Base-by-base conservation (phyloP, 768 basidiomycete species). In the Lentinula boryana region DNA sequence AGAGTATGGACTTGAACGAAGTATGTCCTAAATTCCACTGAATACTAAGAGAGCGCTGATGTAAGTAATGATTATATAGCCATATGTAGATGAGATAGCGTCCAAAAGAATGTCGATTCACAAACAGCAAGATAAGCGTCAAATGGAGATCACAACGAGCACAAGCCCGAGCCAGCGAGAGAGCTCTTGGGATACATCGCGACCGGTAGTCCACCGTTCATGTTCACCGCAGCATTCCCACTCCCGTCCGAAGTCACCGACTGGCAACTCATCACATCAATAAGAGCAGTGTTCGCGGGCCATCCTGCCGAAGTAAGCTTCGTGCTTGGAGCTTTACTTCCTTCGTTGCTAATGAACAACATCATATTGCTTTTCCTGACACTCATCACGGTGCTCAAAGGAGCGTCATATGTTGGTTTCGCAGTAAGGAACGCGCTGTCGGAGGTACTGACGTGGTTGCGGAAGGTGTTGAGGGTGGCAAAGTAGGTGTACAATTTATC, bases 241-340 rank as follows among this genome's bases (percentile, higher is more conserved):
- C 72, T 71, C 6, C 67, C 66, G 58, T 74, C 75, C 9, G 77
- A 74, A 1, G 62, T 64, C 40, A 78, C 65, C 52, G 63, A 66
- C 35, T 63, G 72, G 66, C 86, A 87, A 8, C 77, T 80, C 35
- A 87, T 63, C 31, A 82, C 75, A 62, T 87, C 84, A 27, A 86
- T 75, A 8, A 87, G 72, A 38, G 56, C 76, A 57, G 74, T 71
- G 0, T 69, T 64, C 21, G 68, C 60, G 71, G 78, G 84, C 71
- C 73, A 41, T 68, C 76, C 82, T 82, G 84, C 18, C 63, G 68
- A 21, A 85, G 76, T 63, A 86, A 68, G 1, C 84, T 84, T 0
- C 77, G 76, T 64, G 86, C 86, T 38, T 74, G 82, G 38, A 85
- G 68, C 1, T 73, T 79, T 41, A 86, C 68, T 0, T 75, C 70